Evolutionary conservation across 2,329 filamentous ascomycete species (phyloP), one percentile per base, ranked within the genome.

Genomic region (Nothophoma quercina): DNA sequence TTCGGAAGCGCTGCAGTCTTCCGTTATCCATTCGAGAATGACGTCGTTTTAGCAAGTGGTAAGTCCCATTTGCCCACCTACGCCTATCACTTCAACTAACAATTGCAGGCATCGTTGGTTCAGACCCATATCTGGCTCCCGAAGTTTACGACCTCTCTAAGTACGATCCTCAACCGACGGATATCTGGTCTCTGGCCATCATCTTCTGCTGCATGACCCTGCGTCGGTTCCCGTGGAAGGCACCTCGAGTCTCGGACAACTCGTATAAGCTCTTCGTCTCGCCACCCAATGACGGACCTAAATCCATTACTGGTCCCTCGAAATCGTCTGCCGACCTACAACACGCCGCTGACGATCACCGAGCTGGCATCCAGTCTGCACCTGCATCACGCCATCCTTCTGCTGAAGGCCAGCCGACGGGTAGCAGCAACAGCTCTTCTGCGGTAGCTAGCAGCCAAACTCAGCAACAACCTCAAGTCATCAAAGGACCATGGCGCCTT

Each of bases 151-250:
- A 97, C 60, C 86, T 93, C 57, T 87, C 89, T 60, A 93, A 92
- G 70, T 99, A 99, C 72, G 93, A 99, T 68, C 92, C 95, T 1
- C 89, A 93, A 57, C 91, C 92, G 6, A 91, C 93, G 1, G 95
- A 99, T 76, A 92, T 99, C 54, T 99, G 95, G 95, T 99, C 95
- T 9, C 81, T 99, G 54, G 95, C 93, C 15, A 99, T 99, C 64
- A 98, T 99, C 48, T 99, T 93, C 77, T 98, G 95, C 76, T 99
- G 95, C 79, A 99, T 99, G 95, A 95, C 91, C 5, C 81, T 99
- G 33, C 85, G 95, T 18, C 83, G 95, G 28, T 99, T 99, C 70
- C 95, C 95, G 0, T 99, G 95, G 95, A 99, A 99, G 78, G 87
- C 96, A 28, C 95, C 95, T 4, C 86, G 93, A 32, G 79, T 92